Conservation (phyloP, 2,329 filamentous ascomycete genomes). For the Myriangium duriaei region DNA sequence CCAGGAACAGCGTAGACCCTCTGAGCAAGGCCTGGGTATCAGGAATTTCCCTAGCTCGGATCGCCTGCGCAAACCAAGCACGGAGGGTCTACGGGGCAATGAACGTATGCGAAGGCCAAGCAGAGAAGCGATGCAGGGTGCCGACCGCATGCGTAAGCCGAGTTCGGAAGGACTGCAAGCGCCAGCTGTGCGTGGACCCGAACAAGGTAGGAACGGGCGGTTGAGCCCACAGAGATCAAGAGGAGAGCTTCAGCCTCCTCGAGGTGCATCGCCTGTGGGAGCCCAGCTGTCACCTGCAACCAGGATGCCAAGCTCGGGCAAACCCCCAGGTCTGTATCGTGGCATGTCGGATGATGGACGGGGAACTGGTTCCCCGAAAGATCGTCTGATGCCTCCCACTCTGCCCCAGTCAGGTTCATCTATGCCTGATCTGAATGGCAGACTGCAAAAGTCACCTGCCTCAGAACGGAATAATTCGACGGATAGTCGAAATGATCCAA, state of each 20-base stretch:
- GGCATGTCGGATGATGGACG: slow-evolving; percentile 4
- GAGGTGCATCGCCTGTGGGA: slow-evolving; percentile 4
- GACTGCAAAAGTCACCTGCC: slow-evolving; percentile 5
- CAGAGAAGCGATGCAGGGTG: slow-evolving; percentile 13
- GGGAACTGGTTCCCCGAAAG: slow-evolving; percentile 2
- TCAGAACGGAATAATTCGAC: slow-evolving; percentile 6
- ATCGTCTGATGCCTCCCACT: not conserved
- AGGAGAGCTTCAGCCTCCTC: slow-evolving; percentile 1
- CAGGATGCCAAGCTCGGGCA: slow-evolving; percentile 2
- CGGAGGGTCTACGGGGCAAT: slow-evolving; percentile 10
- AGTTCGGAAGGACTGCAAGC: not conserved
- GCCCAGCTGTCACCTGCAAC: slow-evolving; percentile 7
- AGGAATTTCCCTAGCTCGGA: slow-evolving; percentile 11
- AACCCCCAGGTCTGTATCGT: not conserved
- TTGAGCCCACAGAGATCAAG: slow-evolving; percentile 5
- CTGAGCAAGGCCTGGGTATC: slow-evolving; percentile 11
- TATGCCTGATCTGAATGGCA: slow-evolving; percentile 4
- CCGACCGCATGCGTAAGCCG: not conserved
- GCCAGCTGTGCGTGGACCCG: not conserved
- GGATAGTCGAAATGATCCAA: slow-evolving; percentile 4
- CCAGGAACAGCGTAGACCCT: slow-evolving; percentile 5
- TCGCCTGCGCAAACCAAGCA: slow-evolving; percentile 12
- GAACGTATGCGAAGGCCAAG: slow-evolving; percentile 24
- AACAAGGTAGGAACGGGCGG: slow-evolving; percentile 3
- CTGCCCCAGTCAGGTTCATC: not conserved